Evolutionary conservation across 2,329 filamentous ascomycete species (phyloP).

Genomic region (Epichloe festucae): DNA sequence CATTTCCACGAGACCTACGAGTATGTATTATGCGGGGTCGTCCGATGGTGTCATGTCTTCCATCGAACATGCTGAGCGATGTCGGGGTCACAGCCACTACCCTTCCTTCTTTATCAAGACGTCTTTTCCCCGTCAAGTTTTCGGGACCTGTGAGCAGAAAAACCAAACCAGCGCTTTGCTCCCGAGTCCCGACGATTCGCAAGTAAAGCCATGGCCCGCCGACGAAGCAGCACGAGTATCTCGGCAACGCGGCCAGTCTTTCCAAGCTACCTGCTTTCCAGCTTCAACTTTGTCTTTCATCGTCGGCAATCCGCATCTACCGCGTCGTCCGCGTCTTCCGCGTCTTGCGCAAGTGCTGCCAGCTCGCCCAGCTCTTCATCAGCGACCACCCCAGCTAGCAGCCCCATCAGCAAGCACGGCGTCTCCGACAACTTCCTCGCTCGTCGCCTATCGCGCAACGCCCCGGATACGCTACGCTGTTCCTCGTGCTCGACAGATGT

Average conservation of each 20-base stretch:
- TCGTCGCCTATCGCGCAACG: slow-evolving; percentile 26
- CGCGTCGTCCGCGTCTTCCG: slow-evolving; percentile 11
- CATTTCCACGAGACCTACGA: no score
- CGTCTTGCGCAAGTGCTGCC: slow-evolving; percentile 15
- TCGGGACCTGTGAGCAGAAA: neutral
- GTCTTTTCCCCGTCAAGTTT: no score
- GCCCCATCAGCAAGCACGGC: slow-evolving; percentile 9
- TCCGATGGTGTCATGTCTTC: no score
- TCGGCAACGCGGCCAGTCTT: slow-evolving; percentile 32
- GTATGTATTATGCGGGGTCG: no score
- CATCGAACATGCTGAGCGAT: no score
- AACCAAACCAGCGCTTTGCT: no score
- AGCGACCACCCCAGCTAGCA: slow-evolving; percentile 16
- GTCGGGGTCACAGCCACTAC: no score
- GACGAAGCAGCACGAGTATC: slow-evolving; percentile 19
- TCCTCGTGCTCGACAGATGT: slow-evolving; percentile 45
- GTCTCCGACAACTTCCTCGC: neutral
- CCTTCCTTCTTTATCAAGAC: no score
- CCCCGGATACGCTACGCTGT: slow-evolving; percentile 46
- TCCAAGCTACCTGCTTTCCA: slow-evolving; percentile 39
- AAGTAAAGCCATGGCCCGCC: slow-evolving; percentile 9
- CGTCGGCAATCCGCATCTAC: slow-evolving; percentile 26
- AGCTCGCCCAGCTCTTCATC: slow-evolving; percentile 16
- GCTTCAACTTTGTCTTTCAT: slow-evolving; percentile 34
- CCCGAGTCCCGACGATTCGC: neutral